phyloP scores from a whole-genome alignment of 305 asterid genomes.

The Striga hermonthica region DNA sequence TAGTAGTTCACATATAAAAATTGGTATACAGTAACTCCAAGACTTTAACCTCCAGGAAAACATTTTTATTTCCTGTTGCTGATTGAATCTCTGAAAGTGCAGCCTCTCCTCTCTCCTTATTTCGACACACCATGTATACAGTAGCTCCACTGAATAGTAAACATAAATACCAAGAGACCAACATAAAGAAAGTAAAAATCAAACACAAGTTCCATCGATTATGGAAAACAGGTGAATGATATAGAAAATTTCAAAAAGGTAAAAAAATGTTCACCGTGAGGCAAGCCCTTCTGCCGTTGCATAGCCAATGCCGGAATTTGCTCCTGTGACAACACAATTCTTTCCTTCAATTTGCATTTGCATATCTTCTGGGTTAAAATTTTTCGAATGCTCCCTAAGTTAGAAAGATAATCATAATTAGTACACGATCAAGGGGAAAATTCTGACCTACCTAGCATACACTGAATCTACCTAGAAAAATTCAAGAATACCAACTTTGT shows the following conservation, averaged over 20 bases:
- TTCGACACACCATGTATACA: conserved; percentile 76
- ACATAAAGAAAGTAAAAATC: background rate
- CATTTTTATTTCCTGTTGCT: conserved; percentile 66
- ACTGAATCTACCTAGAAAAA: too few relatives aligned
- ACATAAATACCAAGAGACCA: background rate
- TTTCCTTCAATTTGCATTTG: conserved; percentile 62
- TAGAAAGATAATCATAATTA: conserved; percentile 10
- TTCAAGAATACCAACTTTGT: conserved; percentile 30
- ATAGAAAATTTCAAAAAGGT: background rate
- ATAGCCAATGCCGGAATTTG: conserved; percentile 87
- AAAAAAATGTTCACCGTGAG: conserved; percentile 48
- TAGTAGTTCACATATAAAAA: background rate
- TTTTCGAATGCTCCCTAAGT: conserved; percentile 70
- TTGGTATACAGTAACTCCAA: background rate
- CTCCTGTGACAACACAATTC: conserved; percentile 88
- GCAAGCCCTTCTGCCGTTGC: conserved; percentile 89
- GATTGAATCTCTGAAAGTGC: conserved; percentile 68
- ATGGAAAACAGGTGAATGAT: background rate
- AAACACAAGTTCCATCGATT: too few relatives aligned
- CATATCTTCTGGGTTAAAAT: conserved; percentile 72
- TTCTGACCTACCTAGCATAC: background rate
- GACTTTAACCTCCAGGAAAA: conserved; percentile 61
- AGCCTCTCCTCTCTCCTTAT: conserved; percentile 84
- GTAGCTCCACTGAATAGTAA: conserved; percentile 67
- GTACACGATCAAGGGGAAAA: conserved; percentile 3